Conservation (phyloP, 768 basidiomycete genomes). For the Boletus fagicola region DNA sequence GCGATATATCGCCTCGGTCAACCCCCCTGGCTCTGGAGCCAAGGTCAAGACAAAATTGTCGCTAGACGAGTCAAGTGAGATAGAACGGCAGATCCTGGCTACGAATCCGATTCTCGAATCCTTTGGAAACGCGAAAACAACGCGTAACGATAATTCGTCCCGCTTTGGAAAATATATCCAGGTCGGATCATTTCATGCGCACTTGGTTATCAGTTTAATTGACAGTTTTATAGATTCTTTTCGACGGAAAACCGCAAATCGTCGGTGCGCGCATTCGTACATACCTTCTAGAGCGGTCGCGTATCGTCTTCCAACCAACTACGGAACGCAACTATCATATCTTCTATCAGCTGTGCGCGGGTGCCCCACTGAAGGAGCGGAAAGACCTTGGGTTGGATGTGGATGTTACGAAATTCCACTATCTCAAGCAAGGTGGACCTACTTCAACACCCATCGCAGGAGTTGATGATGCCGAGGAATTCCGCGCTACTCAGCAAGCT, state of each 20-base stretch:
- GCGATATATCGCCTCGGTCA: slow-evolving; percentile 97
- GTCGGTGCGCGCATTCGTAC: slow-evolving; percentile 99
- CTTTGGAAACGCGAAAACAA: slow-evolving; percentile 99
- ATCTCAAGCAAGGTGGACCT: slow-evolving; percentile 91
- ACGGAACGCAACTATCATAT: slow-evolving; percentile 99
- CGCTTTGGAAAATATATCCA: slow-evolving; percentile 99
- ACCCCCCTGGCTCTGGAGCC: slow-evolving; percentile 65
- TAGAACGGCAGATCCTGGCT: slow-evolving; percentile 94
- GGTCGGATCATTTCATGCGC: slow-evolving; percentile 35
- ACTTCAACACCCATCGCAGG: slow-evolving; percentile 82
- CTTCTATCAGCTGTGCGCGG: slow-evolving; percentile 98
- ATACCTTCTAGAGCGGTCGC: slow-evolving; percentile 94
- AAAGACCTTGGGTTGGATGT: slow-evolving; percentile 90
- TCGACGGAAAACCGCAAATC: slow-evolving; percentile 93
- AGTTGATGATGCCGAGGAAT: slow-evolving; percentile 96
- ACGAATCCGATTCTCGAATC: slow-evolving; percentile 99
- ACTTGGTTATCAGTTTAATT: background rate
- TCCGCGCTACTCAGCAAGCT: slow-evolving; percentile 88
- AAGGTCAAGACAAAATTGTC: slow-evolving; percentile 70
- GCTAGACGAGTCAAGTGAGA: slow-evolving; percentile 86
- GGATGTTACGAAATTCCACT: slow-evolving; percentile 85
- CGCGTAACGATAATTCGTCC: slow-evolving; percentile 98
- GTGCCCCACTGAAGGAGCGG: slow-evolving; percentile 91
- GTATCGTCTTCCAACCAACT: slow-evolving; percentile 95
- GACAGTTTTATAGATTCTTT: slow-evolving; percentile 69